Conservation (phyloP, 768 basidiomycete species). For the Boletus sp. region DNA sequence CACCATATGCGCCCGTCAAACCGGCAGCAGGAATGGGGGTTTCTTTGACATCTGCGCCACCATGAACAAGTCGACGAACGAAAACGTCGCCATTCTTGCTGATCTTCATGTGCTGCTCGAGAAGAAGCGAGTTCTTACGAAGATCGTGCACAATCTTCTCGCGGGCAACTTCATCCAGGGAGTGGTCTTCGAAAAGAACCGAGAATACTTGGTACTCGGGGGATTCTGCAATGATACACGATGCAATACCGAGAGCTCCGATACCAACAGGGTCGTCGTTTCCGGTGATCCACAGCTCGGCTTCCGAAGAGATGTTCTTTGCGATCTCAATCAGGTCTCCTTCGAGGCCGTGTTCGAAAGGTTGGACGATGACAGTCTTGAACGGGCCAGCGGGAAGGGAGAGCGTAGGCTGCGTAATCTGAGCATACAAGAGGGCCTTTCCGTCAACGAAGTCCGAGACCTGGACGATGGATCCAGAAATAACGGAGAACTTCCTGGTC, state of each 20-base stretch:
- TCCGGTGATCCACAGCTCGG: slow-evolving; percentile 30
- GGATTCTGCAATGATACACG: slow-evolving; percentile 30
- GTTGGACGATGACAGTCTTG: slow-evolving; percentile 27
- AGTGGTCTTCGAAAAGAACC: slow-evolving; percentile 31
- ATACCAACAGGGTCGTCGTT: slow-evolving; percentile 32
- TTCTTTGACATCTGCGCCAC: slow-evolving; percentile 21
- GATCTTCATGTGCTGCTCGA: slow-evolving; percentile 33
- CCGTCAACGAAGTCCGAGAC: slow-evolving; percentile 10
- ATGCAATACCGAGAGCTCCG: slow-evolving; percentile 29
- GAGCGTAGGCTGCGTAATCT: slow-evolving; percentile 15
- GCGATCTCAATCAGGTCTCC: slow-evolving; percentile 28
- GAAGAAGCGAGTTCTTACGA: slow-evolving; percentile 25
- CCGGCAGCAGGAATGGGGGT: slow-evolving; percentile 12
- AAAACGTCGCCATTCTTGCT: slow-evolving; percentile 23
- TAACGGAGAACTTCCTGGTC: slow-evolving; percentile 8
- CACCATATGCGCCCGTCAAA: slow-evolving; percentile 8
- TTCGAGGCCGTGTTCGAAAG: slow-evolving; percentile 27
- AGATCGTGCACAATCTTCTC: slow-evolving; percentile 26
- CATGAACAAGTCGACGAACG: slow-evolving; percentile 31
- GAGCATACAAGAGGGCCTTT: slow-evolving; percentile 14
- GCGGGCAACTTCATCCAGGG: slow-evolving; percentile 19
- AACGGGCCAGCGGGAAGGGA: slow-evolving; percentile 14
- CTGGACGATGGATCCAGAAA: slow-evolving; percentile 11
- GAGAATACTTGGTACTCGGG: slow-evolving; percentile 30
- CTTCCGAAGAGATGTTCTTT: slow-evolving; percentile 23